Evolutionary conservation across 2,329 filamentous ascomycete genomes (phyloP).

Genomic region (Fusarium floridanum): DNA sequence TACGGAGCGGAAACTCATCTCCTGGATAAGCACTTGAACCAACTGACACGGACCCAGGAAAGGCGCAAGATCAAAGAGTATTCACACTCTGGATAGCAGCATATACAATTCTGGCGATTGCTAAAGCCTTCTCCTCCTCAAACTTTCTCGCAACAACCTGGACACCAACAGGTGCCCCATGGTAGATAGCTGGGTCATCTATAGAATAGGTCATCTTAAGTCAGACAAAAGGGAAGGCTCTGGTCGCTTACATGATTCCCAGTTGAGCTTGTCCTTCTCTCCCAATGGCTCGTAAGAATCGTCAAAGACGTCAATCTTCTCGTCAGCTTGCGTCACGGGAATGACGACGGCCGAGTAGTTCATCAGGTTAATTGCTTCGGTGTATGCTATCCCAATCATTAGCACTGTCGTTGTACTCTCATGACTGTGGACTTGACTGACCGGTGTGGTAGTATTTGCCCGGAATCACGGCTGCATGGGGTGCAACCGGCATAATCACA

Average conservation of each 20-base stretch:
- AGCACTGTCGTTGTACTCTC: rapidly evolving
- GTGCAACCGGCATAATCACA: conserved; percentile 63
- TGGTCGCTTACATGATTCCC: conserved; percentile 60
- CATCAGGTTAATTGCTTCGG: conserved; percentile 62
- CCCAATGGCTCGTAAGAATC: conserved; percentile 54
- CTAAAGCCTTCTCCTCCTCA: conserved; percentile 36
- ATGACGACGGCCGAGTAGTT: conserved; percentile 68
- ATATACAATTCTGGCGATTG: conserved; percentile 6
- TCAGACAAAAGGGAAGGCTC: background rate
- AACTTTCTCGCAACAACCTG: conserved; percentile 32
- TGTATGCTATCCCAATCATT: conserved; percentile 44
- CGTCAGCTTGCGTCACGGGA: conserved; percentile 67
- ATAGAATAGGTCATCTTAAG: rapidly evolving
- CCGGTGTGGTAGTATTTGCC: conserved; percentile 57
- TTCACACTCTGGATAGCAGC: background rate
- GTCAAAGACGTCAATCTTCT: conserved; percentile 60
- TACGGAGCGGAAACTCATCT: too few species aligned
- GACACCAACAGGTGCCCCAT: conserved; percentile 28
- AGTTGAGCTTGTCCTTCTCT: conserved; percentile 58
- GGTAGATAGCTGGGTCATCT: conserved; percentile 24
- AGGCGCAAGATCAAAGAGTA: background rate
- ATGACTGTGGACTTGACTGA: background rate
- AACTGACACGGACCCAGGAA: too few species aligned
- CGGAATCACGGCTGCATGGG: conserved; percentile 62
- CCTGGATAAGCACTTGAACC: too few species aligned